Percentiles rank a stretch among this genome's conserved stretches.
Evolutionary conservation across 768 basidiomycete species (phyloP).

Genomic region (Suillus alpinus): DNA sequence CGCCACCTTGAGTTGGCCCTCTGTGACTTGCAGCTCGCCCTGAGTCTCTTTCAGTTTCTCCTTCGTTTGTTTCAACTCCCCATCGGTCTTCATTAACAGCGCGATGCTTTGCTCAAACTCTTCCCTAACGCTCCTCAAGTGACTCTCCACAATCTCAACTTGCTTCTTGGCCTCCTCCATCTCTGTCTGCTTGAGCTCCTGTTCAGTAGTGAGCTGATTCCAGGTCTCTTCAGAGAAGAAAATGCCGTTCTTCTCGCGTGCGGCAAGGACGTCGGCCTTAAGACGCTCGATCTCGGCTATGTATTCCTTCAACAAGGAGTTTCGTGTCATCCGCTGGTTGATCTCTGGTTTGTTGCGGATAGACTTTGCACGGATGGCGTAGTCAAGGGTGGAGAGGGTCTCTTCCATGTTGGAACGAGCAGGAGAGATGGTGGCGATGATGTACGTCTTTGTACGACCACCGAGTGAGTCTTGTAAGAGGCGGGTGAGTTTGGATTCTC

Average conservation of each 20-base stretch:
- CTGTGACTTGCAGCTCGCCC: conserved; percentile 49
- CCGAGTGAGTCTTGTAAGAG: conserved; percentile 98
- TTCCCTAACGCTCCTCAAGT: conserved; percentile 75
- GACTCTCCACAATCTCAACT: conserved; percentile 78
- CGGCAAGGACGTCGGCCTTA: conserved; percentile 85
- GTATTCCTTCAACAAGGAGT: conserved; percentile 90
- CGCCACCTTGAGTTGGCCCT: conserved; percentile 56
- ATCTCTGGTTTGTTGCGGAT: conserved; percentile 95
- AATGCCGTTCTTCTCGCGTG: conserved; percentile 94
- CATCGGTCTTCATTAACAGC: conserved; percentile 69
- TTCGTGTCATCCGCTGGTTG: conserved; percentile 91
- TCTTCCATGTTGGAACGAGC: conserved; percentile 94
- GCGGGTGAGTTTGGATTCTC: conserved; percentile 96
- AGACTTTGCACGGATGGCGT: conserved; percentile 91
- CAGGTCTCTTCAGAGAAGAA: conserved; percentile 91
- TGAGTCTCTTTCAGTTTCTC: conserved; percentile 53
- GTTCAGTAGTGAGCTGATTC: conserved; percentile 75
- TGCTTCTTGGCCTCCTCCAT: conserved; percentile 81
- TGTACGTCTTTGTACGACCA: conserved; percentile 94
- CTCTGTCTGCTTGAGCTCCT: conserved; percentile 74
- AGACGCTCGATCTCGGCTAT: conserved; percentile 90
- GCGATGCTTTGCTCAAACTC: conserved; percentile 91
- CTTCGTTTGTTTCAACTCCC: conserved; percentile 66
- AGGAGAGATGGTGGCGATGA: conserved; percentile 95
- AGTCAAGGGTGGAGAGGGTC: conserved; percentile 95